A percentile compares a stretch with the other conserved stretches of the same genome.
Evolutionary conservation across 2,329 filamentous ascomycete genomes (phyloP).

Genomic region (Ilyonectria mors-panacis): DNA sequence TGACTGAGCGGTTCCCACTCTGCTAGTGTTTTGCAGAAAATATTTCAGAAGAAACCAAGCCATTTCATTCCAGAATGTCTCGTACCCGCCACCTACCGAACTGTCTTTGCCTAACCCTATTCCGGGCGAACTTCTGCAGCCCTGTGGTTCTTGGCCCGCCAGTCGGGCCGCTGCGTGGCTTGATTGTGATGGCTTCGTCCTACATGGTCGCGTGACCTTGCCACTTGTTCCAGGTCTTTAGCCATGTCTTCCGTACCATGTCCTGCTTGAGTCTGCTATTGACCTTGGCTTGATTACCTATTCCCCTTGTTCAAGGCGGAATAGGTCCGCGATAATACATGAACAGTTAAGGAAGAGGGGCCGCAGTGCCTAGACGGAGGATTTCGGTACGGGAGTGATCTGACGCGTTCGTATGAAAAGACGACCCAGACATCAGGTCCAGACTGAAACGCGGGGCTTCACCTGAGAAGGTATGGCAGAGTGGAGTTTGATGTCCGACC

Average conservation of each 20-base stretch:
- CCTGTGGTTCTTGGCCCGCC: not conserved
- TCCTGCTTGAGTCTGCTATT: not conserved
- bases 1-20: not conserved
- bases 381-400: not conserved
- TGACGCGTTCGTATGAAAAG: not conserved
- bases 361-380: not conserved
- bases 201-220: not conserved
- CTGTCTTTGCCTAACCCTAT: not conserved
- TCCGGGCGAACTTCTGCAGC: conserved; percentile 1
- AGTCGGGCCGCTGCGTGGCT: conserved; percentile 7
- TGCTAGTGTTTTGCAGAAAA: not conserved
- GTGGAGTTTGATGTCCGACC: not conserved
- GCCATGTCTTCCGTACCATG: not conserved
- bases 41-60: not conserved
- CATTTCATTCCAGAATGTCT: not conserved
- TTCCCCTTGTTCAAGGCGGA: not conserved
- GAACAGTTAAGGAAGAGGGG: not conserved
- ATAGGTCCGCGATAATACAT: not conserved
- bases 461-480: not conserved
- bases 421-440: not conserved
- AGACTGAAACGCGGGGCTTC: not conserved
- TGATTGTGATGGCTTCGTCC: not conserved
- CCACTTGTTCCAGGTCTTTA: not conserved
- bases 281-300: not conserved
- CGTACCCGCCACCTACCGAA: not conserved